Evolutionary conservation across 139 green algal genomes (phyloP), one percentile per base, ranked within the genome.

Genomic region (Coelastrella sp.): DNA sequence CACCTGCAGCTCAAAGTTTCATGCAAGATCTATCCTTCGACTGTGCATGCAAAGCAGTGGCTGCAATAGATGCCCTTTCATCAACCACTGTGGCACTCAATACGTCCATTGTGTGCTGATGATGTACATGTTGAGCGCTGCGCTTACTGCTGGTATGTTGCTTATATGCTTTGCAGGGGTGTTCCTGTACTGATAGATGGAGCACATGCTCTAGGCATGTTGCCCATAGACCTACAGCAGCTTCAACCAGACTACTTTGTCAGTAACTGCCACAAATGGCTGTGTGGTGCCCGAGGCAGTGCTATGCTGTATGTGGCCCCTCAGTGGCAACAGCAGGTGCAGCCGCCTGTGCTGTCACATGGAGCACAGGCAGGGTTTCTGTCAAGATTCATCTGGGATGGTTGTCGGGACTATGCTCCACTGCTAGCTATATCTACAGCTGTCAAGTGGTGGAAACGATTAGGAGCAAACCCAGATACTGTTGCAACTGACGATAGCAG

Each of bases 321-420:
- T 1, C 7, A 8, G 5, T 86, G 78, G 32, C 80, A 89, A 64
- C 48, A 35, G 15, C 68, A 53, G 15, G 69, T 95, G 32, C 85
- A 64, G 66, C 92, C 92, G 13, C 87, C 92, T 45, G 87, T 94
- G 17, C 72, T 92, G 1, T 91, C 84, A 0, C 92, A 95, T 75
- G 92, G 92, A 21, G 88, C 85, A 27, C 86, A 88, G 7, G 68
- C 45, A n/a, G 92, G 92, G 62, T 93, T 95, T 74, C 83, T 83
- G 5, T 92, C 87, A 4, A 84, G 92, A 69, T 94, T 95, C 82
- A 92, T 94, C 8, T 95, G 92, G 92, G 90, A 94, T 34, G 92
- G 91, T 60, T 91, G 85, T 68, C 85, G 90, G 5, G 93, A 96
- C 85, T 96, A 95, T 37, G 81, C 91, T 7, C 90, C 93, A 2